Evolutionary conservation across 805 yeast species (phyloP), one percentile per base, ranked within the genome.

Genomic region (Barnettozyma populi): DNA sequence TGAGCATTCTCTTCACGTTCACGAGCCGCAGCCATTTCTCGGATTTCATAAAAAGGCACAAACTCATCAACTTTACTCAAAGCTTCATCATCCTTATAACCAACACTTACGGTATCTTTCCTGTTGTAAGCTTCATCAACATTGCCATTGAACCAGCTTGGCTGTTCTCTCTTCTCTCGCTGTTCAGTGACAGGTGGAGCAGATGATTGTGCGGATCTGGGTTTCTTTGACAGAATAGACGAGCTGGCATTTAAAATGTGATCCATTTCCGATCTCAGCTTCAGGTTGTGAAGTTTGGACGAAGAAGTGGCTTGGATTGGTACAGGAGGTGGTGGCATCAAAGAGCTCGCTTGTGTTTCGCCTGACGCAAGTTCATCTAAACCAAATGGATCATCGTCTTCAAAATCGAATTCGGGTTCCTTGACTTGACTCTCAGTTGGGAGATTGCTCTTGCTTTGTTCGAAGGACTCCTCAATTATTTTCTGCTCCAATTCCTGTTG

Each of bases 11-110:
- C 16, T 11, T 29, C 32, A 11, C 3, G 32, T 16, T 29, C 13
- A 35, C 35, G 35, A 18, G 34, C 27, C 2, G 32, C 35, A 10
- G 35, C 36, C 18, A 63, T 57, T 29, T 63, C 70, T 45, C 67
- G 68, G 1, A 78, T 75, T 48, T 76, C 81, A 37, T 63, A 61
- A 75, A 79, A 79, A 0, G 81, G 65, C 5, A 79, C 68, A 43
- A 80, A 58, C 0, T 82, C 83, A 1, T 71, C 74, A 13, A 14
- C 41, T 39, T 66, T 65, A 48, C 20, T 23, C 7, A 4, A 14
- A 9, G 11, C 25, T 18, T 75, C 78, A 42, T 73, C 75, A 5
- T 14, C 16, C 16, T 18, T 13, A 10, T 18, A 11, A 18, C 11
- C 10, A 18, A 18, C 4, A 18, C 7, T 35, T 4, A 3, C 19